Conservation (phyloP, 2,329 filamentous ascomycete genomes). For the Chrysoporthe austroafricana region DNA sequence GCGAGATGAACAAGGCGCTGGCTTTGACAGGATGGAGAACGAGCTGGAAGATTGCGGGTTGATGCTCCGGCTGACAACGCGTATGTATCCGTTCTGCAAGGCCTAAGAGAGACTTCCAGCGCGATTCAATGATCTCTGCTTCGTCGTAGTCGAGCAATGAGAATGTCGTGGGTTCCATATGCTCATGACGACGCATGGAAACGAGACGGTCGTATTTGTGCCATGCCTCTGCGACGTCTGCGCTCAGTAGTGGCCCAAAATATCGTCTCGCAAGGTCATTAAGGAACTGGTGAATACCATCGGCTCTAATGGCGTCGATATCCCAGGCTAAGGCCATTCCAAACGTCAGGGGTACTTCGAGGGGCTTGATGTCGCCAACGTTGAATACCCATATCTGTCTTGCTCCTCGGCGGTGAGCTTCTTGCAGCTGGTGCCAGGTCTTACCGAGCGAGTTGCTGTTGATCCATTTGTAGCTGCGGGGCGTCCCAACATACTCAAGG, state of each 20-base stretch:
- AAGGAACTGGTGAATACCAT: conserved; percentile 43
- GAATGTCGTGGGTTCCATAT: conserved; percentile 60
- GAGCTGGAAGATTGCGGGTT: conserved; percentile 62
- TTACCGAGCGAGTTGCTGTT: conserved; percentile 58
- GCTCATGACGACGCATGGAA: conserved; percentile 62
- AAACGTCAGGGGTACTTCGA: conserved; percentile 60
- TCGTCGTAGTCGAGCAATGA: conserved; percentile 64
- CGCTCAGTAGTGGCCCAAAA: conserved; percentile 37
- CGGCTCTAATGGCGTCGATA: conserved; percentile 47
- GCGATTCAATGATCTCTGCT: conserved; percentile 55
- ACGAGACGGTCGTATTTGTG: conserved; percentile 54
- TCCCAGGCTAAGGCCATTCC: conserved; percentile 64
- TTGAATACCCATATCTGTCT: conserved; percentile 68
- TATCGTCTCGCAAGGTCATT: conserved; percentile 40
- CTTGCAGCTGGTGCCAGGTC: conserved; percentile 43
- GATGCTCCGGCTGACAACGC: conserved; percentile 45
- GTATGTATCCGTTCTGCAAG: conserved; percentile 51
- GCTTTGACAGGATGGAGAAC: conserved; percentile 64
- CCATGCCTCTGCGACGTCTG: conserved; percentile 53
- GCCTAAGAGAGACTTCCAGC: conserved; percentile 53
- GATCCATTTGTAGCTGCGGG: conserved; percentile 64
- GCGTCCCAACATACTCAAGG: conserved; percentile 65
- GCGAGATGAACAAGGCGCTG: conserved; percentile 56
- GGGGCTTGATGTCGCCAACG: conserved; percentile 65
- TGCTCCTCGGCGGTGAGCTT: conserved; percentile 59